Base-by-base conservation (phyloP, 345 rosid species). In the Gossypium australe region DNA sequence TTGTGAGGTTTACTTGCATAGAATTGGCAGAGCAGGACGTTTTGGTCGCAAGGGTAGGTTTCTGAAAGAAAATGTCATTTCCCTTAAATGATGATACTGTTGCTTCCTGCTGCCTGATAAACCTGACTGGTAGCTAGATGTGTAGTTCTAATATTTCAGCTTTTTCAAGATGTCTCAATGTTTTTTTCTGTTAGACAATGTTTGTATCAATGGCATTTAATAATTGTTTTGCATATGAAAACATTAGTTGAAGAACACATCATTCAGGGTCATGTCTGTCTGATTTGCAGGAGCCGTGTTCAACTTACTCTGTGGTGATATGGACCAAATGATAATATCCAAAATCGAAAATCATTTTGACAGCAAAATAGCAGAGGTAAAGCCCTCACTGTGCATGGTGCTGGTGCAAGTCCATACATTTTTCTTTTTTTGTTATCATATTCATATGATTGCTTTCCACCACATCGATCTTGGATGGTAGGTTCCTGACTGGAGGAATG, bases 21-120 rank as follows among this genome's bases (percentile, higher is more conserved):
- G 99, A 78, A 91, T 95, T 72, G 99, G 99, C 61, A 86, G 99
- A 75, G 98, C 98, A 48, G 99, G 99, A 56, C 92, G 98, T 13
- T 95, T 95, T 84, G 98, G 99, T 56, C 89, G 97, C 76, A 92
- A 89, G 82, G 97, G 97, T 89, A 70, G 60, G 73, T 77, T 60
- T 74, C n/a, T 72, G 4, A 52, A 24, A 38, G 24, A 5, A 64
- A 53, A 18, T 56, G 51, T 56, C 34, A 71, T 69, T 25, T 25
- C 10, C 24, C 27, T 14, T 51, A 8, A 49, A 24, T 2, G 14
- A 56, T 2, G 20, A 5, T 20, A 17, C 16, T 16, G 3, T 49
- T 25, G 22, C 44, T 68, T 68, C 43, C 3, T 47, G 41, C 51
- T 48, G 12, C 43, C 11, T 24, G 71, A 25, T 48, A 48, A 67